These are phyloP conservation scores for Lentinus brumalis DNA, from an alignment of 768 basidiomycete species.

Conservation along the genomic window DNA sequence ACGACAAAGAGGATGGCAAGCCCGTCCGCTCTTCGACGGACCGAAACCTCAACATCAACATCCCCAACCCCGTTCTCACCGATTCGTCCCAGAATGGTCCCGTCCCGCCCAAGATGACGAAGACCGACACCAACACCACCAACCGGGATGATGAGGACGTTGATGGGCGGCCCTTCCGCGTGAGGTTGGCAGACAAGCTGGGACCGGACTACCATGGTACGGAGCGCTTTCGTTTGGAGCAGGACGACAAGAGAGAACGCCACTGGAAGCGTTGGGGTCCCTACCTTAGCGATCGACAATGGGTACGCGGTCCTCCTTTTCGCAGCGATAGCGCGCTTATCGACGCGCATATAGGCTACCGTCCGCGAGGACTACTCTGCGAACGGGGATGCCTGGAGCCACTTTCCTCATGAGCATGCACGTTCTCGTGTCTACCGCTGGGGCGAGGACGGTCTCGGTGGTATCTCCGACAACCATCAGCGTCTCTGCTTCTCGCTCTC, in stretches of 20 bases:
- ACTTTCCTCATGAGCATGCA: slow-evolving; percentile 93
- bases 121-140: slow-evolving; percentile 21
- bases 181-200: slow-evolving; percentile 63
- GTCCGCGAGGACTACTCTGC: slow-evolving; percentile 98
- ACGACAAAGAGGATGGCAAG: slow-evolving; percentile 24
- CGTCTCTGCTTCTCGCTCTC: slow-evolving; percentile 88
- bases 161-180: slow-evolving; percentile 50
- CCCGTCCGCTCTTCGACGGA: slow-evolving; percentile 30
- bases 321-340: background rate
- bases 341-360: slow-evolving; percentile 67
- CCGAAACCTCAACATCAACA: slow-evolving; percentile 61
- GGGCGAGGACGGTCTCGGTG: slow-evolving; percentile 98
- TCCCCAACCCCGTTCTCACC: slow-evolving; percentile 54
- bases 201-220: slow-evolving; percentile 76
- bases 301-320: slow-evolving; percentile 57
- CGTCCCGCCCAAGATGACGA: slow-evolving; percentile 45
- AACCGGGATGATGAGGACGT: slow-evolving; percentile 9
- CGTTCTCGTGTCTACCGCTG: slow-evolving; percentile 95
- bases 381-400: slow-evolving; percentile 94
- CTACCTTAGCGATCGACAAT: slow-evolving; percentile 95
- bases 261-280: slow-evolving; percentile 99
- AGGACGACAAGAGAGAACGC: slow-evolving; percentile 74
- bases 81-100: slow-evolving; percentile 32
- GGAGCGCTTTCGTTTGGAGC: slow-evolving; percentile 83
- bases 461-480: slow-evolving; percentile 96